phyloP scores from a whole-genome alignment of 352 stramenopile genomes.

The Pythium dissotocum region DNA sequence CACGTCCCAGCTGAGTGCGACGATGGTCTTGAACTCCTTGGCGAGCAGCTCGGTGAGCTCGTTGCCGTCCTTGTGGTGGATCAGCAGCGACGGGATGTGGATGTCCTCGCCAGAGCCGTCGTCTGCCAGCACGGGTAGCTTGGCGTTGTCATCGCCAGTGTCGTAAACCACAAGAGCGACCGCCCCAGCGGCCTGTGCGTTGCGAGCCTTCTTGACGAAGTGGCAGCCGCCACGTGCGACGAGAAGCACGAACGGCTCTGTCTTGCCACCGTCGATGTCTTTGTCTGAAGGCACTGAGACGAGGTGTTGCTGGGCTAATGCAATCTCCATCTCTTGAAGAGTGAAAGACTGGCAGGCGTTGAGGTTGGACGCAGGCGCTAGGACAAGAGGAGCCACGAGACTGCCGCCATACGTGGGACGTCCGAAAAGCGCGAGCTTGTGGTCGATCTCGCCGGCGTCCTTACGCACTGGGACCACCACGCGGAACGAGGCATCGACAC shows the following conservation, averaged over 20 bases:
- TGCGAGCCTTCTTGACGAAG: conserved; percentile 33
- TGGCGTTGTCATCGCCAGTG: conserved; percentile 12
- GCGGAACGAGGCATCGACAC: conserved; percentile 18
- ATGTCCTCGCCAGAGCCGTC: conserved; percentile 32
- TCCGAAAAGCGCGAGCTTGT: conserved; percentile 28
- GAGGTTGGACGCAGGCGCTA: conserved; percentile 9
- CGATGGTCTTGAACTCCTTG: conserved; percentile 16
- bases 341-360: conserved; percentile 17
- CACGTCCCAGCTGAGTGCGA: conserved; percentile 27
- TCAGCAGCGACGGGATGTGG: conserved; percentile 32
- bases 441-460: conserved; percentile 15
- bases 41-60: conserved; percentile 25
- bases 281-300: neutral
- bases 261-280: conserved; percentile 2
- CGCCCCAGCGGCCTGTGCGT: conserved; percentile 22
- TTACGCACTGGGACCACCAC: conserved; percentile 15
- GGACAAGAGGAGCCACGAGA: conserved; percentile 22
- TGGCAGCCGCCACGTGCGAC: conserved; percentile 33
- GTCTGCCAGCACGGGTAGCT: conserved; percentile 26
- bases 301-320: neutral
- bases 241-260: conserved; percentile 26
- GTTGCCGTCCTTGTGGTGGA: conserved; percentile 25
- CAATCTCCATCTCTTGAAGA: neutral
- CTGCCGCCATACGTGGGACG: conserved; percentile 19
- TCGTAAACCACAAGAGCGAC: conserved; percentile 28